Conservation (phyloP, 2,329 filamentous ascomycete species). For the Ascocoryne sarcoides region DNA sequence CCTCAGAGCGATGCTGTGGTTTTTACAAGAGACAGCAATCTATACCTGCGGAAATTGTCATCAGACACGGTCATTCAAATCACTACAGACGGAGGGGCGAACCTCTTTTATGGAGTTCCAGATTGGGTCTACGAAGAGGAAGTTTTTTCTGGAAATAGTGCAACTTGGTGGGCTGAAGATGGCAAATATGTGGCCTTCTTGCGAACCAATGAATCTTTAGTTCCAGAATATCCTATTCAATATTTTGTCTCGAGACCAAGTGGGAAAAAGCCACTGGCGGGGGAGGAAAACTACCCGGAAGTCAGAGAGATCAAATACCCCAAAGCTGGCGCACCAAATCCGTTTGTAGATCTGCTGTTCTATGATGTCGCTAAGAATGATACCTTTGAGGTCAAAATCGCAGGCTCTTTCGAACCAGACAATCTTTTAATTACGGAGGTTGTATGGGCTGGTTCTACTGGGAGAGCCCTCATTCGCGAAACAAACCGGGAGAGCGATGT, state of each 20-base stretch:
- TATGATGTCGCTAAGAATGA: slow-evolving; percentile 74
- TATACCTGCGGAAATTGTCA: slow-evolving; percentile 66
- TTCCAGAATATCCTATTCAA: slow-evolving; percentile 86
- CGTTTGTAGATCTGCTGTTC: slow-evolving; percentile 77
- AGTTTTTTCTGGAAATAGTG: slow-evolving; percentile 69
- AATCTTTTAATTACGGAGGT: slow-evolving; percentile 89
- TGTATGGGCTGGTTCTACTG: slow-evolving; percentile 68
- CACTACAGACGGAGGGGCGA: slow-evolving; percentile 75
- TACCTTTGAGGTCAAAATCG: slow-evolving; percentile 69
- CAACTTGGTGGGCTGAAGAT: slow-evolving; percentile 92
- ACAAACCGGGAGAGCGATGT: slow-evolving; percentile 91
- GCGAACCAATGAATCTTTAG: slow-evolving; percentile 84
- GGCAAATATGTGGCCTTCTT: slow-evolving; percentile 87
- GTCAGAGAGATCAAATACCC: slow-evolving; percentile 92
- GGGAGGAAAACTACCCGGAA: slow-evolving; percentile 85
- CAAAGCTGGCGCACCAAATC: slow-evolving; percentile 90
- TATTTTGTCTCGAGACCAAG: slow-evolving; percentile 88
- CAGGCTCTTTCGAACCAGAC: slow-evolving; percentile 68
- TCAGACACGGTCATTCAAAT: slow-evolving; percentile 43
- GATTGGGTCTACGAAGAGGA: slow-evolving; percentile 95
- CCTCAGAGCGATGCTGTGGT: slow-evolving; percentile 77
- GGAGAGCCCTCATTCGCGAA: slow-evolving; percentile 77
- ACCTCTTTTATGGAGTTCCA: slow-evolving; percentile 91
- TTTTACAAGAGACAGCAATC: slow-evolving; percentile 86
- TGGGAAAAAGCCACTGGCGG: slow-evolving; percentile 55